Conservation (phyloP, 177 flowering plant species). For the Vitis hybrid region DNA sequence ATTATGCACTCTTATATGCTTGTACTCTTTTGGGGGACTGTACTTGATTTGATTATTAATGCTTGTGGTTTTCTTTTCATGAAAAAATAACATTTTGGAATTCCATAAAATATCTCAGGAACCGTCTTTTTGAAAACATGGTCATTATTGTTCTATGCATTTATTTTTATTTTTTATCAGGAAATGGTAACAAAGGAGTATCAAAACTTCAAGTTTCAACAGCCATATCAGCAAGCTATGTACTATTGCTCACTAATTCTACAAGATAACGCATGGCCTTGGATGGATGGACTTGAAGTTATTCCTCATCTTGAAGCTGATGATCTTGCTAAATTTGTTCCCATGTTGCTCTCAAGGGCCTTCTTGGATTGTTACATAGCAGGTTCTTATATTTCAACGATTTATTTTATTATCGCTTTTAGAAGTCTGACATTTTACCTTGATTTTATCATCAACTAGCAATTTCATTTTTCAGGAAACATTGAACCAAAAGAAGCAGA, state of each 20-base stretch:
- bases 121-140: too few species aligned
- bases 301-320: conserved; percentile 69
- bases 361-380: conserved; percentile 81
- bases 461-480: conserved; percentile 55
- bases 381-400: conserved; percentile 43
- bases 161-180: conserved; percentile 36
- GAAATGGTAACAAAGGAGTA: conserved; percentile 73
- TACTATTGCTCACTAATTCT: conserved; percentile 75
- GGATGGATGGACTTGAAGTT: conserved; percentile 79
- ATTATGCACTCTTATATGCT: too few species aligned
- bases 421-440: background rate
- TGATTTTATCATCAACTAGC: background rate
- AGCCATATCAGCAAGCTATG: conserved; percentile 91
- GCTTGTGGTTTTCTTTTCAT: too few species aligned
- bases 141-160: conserved; percentile 1
- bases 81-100: too few species aligned
- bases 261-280: conserved; percentile 76
- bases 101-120: too few species aligned
- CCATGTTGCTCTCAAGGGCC: conserved; percentile 71
- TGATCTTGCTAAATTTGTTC: conserved; percentile 67
- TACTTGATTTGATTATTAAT: too few species aligned
- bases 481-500: conserved; percentile 74
- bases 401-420: background rate
- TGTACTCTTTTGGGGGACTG: too few species aligned
- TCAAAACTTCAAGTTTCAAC: conserved; percentile 84